Evolutionary conservation across 2,329 filamentous ascomycete genomes (phyloP).

Genomic region (Apiospora koreana): DNA sequence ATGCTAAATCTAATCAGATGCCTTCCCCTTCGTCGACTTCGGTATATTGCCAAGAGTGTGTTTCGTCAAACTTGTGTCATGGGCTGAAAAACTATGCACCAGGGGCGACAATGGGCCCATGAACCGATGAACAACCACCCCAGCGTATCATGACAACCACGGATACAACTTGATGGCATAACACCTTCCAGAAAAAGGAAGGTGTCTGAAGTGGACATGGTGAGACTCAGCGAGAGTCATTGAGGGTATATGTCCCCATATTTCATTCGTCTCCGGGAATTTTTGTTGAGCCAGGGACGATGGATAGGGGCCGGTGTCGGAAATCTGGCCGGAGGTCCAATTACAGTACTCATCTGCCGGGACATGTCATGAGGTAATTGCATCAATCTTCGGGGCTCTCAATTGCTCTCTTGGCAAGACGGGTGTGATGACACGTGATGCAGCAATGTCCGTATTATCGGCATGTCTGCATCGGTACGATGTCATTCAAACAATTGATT

Average conservation of each 20-base stretch:
- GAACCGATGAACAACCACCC: neutral
- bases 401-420: neutral
- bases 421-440: neutral
- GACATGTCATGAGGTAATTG: neutral
- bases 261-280: neutral
- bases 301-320: neutral
- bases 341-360: no score
- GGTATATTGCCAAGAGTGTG: neutral
- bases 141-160: neutral
- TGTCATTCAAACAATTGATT: neutral
- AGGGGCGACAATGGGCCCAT: neutral
- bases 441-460: neutral
- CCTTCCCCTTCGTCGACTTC: neutral
- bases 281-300: neutral
- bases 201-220: neutral
- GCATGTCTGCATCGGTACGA: neutral
- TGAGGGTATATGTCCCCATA: neutral
- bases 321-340: no score
- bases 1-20: neutral
- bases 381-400: neutral
- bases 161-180: neutral
- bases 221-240: neutral
- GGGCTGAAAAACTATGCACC: neutral
- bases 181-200: neutral
- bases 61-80: neutral